Evolutionary conservation across 495 filamentous ascomycete genomes (phyloP).

Genomic region (Evernia prunastri): DNA sequence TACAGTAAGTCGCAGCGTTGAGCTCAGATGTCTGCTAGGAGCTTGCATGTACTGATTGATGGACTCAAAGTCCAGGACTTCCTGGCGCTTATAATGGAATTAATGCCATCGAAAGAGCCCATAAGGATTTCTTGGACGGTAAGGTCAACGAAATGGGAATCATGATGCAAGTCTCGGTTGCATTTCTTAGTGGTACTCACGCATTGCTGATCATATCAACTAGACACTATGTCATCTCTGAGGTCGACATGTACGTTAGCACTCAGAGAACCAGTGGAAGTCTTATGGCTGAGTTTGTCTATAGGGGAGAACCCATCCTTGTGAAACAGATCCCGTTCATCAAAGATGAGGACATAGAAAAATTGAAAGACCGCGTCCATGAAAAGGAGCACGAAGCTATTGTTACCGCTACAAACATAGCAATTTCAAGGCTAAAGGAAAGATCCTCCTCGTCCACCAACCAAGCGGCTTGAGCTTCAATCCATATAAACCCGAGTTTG

Average conservation of each 20-base stretch:
- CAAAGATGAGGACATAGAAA: background rate
- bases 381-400: background rate
- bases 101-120: slow-evolving; percentile 70
- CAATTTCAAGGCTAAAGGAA: background rate
- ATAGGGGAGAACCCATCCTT: background rate
- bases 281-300: background rate
- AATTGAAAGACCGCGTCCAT: background rate
- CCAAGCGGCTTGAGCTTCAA: too few relatives aligned
- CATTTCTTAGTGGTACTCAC: background rate
- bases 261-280: background rate
- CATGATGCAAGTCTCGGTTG: slow-evolving; percentile 60
- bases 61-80: background rate
- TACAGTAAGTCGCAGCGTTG: slow-evolving; percentile 69
- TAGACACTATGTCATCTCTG: background rate
- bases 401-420: background rate
- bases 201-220: background rate
- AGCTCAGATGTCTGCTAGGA: slow-evolving; percentile 22
- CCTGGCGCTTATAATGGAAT: slow-evolving; percentile 66
- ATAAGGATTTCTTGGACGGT: slow-evolving; percentile 64
- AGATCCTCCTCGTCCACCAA: too few relatives aligned
- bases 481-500: background rate
- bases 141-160: slow-evolving; percentile 74
- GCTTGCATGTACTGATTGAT: background rate
- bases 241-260: background rate
- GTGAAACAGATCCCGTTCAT: background rate